Base-by-base conservation (phyloP, 1,284 basidiomycete species). In the Marasmius sp. region DNA sequence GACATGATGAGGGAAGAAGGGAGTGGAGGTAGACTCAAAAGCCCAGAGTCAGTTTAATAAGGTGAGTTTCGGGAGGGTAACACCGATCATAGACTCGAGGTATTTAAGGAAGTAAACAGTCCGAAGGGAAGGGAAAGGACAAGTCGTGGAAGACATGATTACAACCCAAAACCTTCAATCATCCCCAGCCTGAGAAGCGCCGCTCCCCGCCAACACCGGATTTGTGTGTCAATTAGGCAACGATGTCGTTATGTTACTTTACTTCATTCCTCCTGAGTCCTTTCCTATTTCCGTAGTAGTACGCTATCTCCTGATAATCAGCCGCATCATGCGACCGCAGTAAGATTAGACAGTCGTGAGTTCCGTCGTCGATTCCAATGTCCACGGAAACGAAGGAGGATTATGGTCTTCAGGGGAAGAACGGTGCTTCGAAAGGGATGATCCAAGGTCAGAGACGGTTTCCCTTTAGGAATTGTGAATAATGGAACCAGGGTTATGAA, bases 161-260 rank as follows among this genome's bases (percentile, higher is more conserved):
- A 11, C 12, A 14, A 14, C 43, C 12, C 18, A 45, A 45, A 14
- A 45, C 18, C 43, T 18, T 45, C 14, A 45, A 18, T 2, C 12
- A 45, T 14, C 14, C 14, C 50, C 49, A 55, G 50, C 60, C 18
- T 50, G 38, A 48, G 55, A 58, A 36, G 61, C 61, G 58, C 48
- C 48, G 47, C 54, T 57, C 55, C 62, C 62, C 27, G 62, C 59
- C 60, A 60, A 63, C 62, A 63, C 62, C 62, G 62, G 62, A 52
- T 53, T 61, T 39, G 49, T 20, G 33, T 11, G 48, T 20, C 18
- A 49, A 20, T 20, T 49, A 12, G 8, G 10, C 37, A n/a, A 38
- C 14, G 33, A 56, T 39, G 16, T 56, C 54, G 54, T 56, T 39
- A 49, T 18, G 27, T 27, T 27, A 27, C 27, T 27, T 27, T 27